Base-by-base conservation (phyloP, 768 basidiomycete species). In the Mrakia hoshinonis region DNA sequence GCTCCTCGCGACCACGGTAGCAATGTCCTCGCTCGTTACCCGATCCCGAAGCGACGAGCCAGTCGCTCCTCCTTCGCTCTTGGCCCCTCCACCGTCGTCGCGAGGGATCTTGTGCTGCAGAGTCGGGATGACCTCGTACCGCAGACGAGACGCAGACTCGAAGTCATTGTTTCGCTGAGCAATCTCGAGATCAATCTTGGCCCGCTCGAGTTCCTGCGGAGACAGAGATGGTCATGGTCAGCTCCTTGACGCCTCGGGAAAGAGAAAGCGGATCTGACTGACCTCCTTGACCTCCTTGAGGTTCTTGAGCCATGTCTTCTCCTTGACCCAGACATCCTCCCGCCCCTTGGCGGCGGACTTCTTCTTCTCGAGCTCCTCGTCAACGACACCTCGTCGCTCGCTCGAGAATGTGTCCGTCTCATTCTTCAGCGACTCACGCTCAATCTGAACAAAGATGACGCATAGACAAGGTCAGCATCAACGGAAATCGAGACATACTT, bases 161-260 rank as follows among this genome's bases (percentile, higher is more conserved):
- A 85, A 94, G 69, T 90, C 85, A n/a, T 91, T 92, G 76, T 91
- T 86, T 10, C 92, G 85, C 77, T 93, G 92, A 0, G 90, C 89
- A 34, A 91, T 89, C 72, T 95, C 92, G 13, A 95, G 84, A 72
- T 90, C 86, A 74, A 90, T 84, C 77, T 91, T 92, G 0, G 91
- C 88, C 4, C 89, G 85, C 77, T 94, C 91, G 22, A 94, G 83
- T 55, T 83, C 84, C 77, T 86, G 82, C 79, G n/a, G 3, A 20
- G 12, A 46, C 26, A 22, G n/a, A 61, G 36, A 26, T 20, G 31
- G 26, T 62, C 43, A 26, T 47, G 12, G 22, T 60, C 26, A 58
- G 58, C 20, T 24, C 24, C 11, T 5, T 5, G 38, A 29, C 13
- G 7, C 7, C 20, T 12, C 34, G 24, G 22, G 52, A 43, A 54